Base-by-base conservation (phyloP, 306 rosid species). In the Begonia peltatifolia region DNA sequence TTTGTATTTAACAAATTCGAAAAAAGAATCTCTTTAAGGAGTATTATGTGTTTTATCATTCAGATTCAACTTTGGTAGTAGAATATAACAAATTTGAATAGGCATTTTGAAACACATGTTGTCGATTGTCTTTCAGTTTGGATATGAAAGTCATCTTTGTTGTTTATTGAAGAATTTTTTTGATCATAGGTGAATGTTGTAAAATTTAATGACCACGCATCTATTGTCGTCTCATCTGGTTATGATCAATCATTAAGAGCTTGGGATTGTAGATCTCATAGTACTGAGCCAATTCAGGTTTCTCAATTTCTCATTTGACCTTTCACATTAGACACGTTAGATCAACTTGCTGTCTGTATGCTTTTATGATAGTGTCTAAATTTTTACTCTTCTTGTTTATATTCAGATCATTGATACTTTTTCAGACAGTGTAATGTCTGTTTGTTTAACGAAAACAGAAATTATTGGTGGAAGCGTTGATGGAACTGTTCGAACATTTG, bases 261-360 rank as follows among this genome's bases (percentile, higher is more conserved):
- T 71, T 86, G 94, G 99, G 94, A 86, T 69, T 83, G 93, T 67
- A 75, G 87, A 74, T 92, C 99, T 59, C 92, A 92, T 60, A 92
- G 87, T 73, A 83, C 79, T 5, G 88, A 83, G 61, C 84, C 93
- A 35, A 70, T 86, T 69, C 94, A 86, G 90, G 97, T 85, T 50
- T 12, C 30, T 15, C 20, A 42, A 43, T 1, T 6, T 3, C 36
- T n/a, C 47, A 17, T 17, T 17, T 17, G 1, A 17, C 1, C 18
- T 17, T 17, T 17, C 18, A 17, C 14, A 22, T 22, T 11, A 73
- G 62, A 58, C 16, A 47, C 35, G 35, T 25, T 25, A 9, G 41
- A 44, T 23, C 36, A 35, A 1, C 38, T 30, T 30, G 38, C 9
- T 30, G 9, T 5, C 9, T 30, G 38, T 30, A 30, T 30, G 54